Evolutionary conservation across 139 green algal genomes (phyloP).

Genomic region (Chlamydomonas schloesseri): DNA sequence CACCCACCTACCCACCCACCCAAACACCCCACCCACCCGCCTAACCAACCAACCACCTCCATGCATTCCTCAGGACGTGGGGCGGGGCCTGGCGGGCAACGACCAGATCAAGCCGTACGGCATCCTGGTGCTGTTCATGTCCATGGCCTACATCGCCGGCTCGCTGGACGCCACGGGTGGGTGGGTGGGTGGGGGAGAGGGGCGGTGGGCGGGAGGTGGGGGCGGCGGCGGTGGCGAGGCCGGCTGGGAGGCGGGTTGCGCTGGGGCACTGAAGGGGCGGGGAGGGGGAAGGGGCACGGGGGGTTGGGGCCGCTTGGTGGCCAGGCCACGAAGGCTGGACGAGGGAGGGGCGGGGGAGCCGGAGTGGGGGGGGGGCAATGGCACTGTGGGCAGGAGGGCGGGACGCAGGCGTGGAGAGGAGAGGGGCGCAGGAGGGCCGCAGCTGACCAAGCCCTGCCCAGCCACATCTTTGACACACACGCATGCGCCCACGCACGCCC

Average conservation of each 20-base stretch:
- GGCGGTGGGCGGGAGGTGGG: neutral
- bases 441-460: too few species aligned
- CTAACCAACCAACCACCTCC: too few species aligned
- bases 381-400: too few species aligned
- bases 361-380: too few species aligned
- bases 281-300: neutral
- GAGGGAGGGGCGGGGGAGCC: neutral
- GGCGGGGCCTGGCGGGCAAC: constrained; percentile 53
- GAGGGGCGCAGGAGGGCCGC: too few species aligned
- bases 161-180: constrained; percentile 58
- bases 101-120: constrained; percentile 61
- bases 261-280: neutral
- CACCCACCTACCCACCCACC: too few species aligned
- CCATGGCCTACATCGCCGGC: constrained; percentile 59
- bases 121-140: constrained; percentile 55
- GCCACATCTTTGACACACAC: too few species aligned
- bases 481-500: too few species aligned
- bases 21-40: too few species aligned
- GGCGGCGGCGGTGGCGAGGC: neutral
- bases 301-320: too few species aligned
- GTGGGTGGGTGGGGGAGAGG: neutral
- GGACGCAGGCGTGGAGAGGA: too few species aligned
- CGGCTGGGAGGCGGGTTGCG: too few species aligned
- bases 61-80: constrained; percentile 22
- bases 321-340: neutral